Base-by-base conservation (phyloP, 2,329 filamentous ascomycete species). In the Ophiostoma piceae region DNA sequence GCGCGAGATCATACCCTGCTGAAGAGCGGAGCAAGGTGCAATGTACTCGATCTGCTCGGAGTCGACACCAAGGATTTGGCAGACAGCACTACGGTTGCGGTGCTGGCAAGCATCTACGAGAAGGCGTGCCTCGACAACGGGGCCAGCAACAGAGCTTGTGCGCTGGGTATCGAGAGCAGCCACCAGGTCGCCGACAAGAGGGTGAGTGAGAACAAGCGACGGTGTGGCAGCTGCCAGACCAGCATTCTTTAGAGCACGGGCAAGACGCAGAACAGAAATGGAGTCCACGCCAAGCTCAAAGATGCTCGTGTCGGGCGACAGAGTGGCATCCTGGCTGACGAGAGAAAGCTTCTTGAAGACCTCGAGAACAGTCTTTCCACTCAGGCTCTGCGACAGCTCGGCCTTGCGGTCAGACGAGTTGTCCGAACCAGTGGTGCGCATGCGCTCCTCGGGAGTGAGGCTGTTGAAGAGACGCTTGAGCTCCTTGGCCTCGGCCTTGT, bases 281-380 rank as follows among this genome's bases (percentile, higher is more conserved):
- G 94, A 97, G 75, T 97, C 94, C 32, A 97, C 83, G 0, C 94
- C 94, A 1, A 96, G 81, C 73, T 96, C 92, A 74, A 95, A 96
- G 22, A 97, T 86, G 71, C 88, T 96, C 0, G 88, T 87, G 0
- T 80, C 81, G 2, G 84, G 79, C 0, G 78, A 79, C 2, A 92
- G 80, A 0, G 79, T 78, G 0, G 78, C 74, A 0, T 79, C 75
- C 2, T 76, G 68, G 0, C 81, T 76, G 1, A 86, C 72, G 0
- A 81, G 79, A 2, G 85, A 79, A 68, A 91, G 84, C 2, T 83
- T 78, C 0, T 82, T 80, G 1, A 96, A 77, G 1, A 85, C 79
- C 1, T 68, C 12, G 3, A 69, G 3, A 1, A 74, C 41, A 0
- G 26, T 47, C 8, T 66, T 12, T n/a, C 68, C 72, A 1, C 60